Evolutionary conservation across 2,329 filamentous ascomycete genomes (phyloP).

Genomic region (Phoma sp.): DNA sequence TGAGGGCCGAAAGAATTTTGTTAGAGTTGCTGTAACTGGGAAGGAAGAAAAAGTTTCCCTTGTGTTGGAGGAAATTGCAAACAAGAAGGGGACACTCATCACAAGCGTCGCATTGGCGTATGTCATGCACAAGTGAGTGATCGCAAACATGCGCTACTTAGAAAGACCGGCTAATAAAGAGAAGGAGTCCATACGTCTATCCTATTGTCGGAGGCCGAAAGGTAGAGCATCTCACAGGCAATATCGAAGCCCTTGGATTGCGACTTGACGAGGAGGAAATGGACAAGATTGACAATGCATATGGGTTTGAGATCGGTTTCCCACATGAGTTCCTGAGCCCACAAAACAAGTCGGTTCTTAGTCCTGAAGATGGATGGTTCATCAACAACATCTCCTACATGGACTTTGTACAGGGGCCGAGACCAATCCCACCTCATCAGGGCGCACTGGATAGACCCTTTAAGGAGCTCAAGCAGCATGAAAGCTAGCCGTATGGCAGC

Average conservation of each 20-base stretch:
- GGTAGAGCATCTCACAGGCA: conserved; percentile 70
- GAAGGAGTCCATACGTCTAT: conserved; percentile 65
- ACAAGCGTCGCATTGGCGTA: conserved; percentile 72
- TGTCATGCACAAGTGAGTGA: conserved; percentile 65
- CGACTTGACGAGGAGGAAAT: conserved; percentile 67
- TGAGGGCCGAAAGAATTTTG: conserved; percentile 49
- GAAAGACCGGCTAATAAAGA: conserved; percentile 27
- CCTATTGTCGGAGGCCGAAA: conserved; percentile 75
- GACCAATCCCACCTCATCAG: conserved; percentile 35
- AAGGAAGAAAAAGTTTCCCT: conserved; percentile 59
- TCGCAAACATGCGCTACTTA: no score
- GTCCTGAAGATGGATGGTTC: conserved; percentile 34
- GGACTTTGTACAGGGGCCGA: conserved; percentile 33
- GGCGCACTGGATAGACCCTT: conserved; percentile 28
- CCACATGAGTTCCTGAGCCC: conserved; percentile 51
- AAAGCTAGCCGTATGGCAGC: neutral
- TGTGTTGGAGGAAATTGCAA: conserved; percentile 66
- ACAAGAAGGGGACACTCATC: conserved; percentile 61
- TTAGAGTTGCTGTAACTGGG: conserved; percentile 43
- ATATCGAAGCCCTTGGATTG: conserved; percentile 71
- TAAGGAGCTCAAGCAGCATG: conserved; percentile 13
- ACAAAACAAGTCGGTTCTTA: conserved; percentile 27
- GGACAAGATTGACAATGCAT: conserved; percentile 67
- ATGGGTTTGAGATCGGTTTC: conserved; percentile 69
- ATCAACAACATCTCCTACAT: conserved; percentile 22